Percentiles rank a stretch among this genome's conserved stretches.
phyloP scores from a whole-genome alignment of 2,329 filamentous ascomycete genomes.

The Teratosphaeria pseudoeucalypti region DNA sequence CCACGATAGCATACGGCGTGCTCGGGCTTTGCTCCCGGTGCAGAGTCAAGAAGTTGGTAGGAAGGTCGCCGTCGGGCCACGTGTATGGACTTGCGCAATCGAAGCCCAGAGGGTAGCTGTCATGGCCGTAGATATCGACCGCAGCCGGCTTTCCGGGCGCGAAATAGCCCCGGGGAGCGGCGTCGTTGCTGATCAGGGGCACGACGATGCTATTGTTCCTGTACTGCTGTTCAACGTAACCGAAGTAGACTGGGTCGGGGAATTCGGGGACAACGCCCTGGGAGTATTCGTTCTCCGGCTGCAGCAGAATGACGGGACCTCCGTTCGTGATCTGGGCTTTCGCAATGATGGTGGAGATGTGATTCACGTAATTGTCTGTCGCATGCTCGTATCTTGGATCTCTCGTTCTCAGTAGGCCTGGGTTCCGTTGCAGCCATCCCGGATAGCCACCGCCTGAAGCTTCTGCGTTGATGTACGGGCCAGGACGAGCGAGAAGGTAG shows the following conservation, averaged over 20 bases:
- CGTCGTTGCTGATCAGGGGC: conserved; percentile 68
- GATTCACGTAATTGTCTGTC: conserved; percentile 55
- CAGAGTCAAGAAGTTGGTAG: conserved; percentile 43
- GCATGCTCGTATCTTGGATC: conserved; percentile 53
- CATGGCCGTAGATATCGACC: conserved; percentile 56
- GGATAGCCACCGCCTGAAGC: conserved; percentile 67
- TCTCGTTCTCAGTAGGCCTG: conserved; percentile 53
- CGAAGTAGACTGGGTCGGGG: conserved; percentile 58
- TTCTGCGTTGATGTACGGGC: conserved; percentile 60
- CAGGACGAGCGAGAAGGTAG: conserved; percentile 54
- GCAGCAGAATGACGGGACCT: conserved; percentile 66
- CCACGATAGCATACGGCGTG: conserved; percentile 55
- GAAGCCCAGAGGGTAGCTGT: conserved; percentile 51
- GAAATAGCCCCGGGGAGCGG: conserved; percentile 48
- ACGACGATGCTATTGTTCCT: conserved; percentile 60
- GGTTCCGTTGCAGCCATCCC: conserved; percentile 64
- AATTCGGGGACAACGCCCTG: conserved; percentile 42
- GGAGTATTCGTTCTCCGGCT: conserved; percentile 76
- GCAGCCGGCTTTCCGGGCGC: conserved; percentile 49
- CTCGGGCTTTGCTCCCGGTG: conserved; percentile 53
- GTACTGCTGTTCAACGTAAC: conserved; percentile 59
- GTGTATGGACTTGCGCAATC: conserved; percentile 50
- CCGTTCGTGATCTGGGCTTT: conserved; percentile 73
- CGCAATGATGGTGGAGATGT: conserved; percentile 57
- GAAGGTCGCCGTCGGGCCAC: conserved; percentile 50